Base-by-base conservation (phyloP, 345 rosid species). In the Gossypium bickii region DNA sequence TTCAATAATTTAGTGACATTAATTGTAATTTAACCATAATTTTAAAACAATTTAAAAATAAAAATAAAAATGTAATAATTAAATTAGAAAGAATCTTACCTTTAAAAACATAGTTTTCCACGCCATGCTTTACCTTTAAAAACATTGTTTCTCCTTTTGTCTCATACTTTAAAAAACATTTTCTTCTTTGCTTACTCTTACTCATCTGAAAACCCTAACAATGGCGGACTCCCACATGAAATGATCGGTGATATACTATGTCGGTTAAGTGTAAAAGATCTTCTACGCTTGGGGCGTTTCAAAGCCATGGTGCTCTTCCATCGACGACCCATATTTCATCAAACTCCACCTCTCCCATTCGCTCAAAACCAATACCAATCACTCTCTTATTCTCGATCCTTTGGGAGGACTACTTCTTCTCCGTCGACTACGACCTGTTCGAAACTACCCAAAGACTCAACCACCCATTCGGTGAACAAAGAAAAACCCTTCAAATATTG, bases 221-320 rank as follows among this genome's bases (percentile, higher is more conserved):
- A 67, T 67, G 70, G 52, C 34, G 12, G 3, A 29, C 9, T 67
- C 18, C 12, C 70, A 4, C 53, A 2, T 29, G 71, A 67, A 12
- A 25, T 67, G 5, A 22, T 22, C 57, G 0, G 0, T 18, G 76
- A 67, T 6, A 67, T 77, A 18, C 77, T 85, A 25, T 73, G 47
- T 11, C 81, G 67, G 2, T 72, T 85, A 1, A 82, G 84, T 0
- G 81, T 77, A 12, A 51, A 80, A 29, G 27, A 78, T 34, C 80
- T 87, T 34, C 67, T 85, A 25, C 88, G 88, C 45, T 81, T 76
- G 84, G 10, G 43, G 70, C 66, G 75, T 83, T 7, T 81, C 87
- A 15, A 82, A 57, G 27, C 77, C 78, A 7, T 49, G 79, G 25
- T 63, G 77, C 24, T 3, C 4, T 62, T 13, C 72, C 16, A 85